phyloP scores from a whole-genome alignment of 73 alveolate genomes.

The Uronychia setigera region DNA sequence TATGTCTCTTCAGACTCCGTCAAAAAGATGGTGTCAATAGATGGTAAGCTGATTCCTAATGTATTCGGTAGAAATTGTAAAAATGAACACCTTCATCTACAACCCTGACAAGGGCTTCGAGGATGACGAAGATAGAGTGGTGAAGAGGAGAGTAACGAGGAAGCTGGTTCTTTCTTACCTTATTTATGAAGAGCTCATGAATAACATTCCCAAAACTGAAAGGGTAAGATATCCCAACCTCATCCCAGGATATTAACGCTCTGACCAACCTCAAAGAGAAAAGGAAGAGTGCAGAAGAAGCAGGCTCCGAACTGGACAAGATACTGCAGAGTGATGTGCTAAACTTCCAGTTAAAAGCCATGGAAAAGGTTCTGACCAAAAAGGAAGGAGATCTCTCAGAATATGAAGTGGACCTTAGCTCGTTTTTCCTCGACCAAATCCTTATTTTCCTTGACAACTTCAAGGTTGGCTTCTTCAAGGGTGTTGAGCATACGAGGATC shows the following conservation, averaged over 20 bases:
- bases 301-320: not conserved
- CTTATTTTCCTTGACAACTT: not conserved
- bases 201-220: not conserved
- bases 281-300: not conserved
- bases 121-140: not conserved
- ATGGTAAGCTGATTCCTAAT: too few relatives aligned
- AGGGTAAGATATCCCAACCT: not conserved
- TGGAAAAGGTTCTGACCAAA: not conserved
- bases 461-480: not conserved
- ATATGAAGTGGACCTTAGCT: not conserved
- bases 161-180: not conserved
- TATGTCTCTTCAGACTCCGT: too few relatives aligned
- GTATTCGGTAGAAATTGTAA: not conserved
- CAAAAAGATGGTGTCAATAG: too few relatives aligned
- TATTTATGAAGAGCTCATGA: not conserved
- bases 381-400: not conserved
- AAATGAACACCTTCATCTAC: conserved; percentile 1
- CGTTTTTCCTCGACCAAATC: not conserved
- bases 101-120: not conserved
- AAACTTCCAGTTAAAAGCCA: not conserved
- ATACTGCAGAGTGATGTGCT: not conserved
- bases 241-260: not conserved
- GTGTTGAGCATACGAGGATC: not conserved
- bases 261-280: not conserved
- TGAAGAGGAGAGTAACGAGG: not conserved